phyloP scores from a whole-genome alignment of 2,329 filamentous ascomycete species.

The Leptographium flavum region DNA sequence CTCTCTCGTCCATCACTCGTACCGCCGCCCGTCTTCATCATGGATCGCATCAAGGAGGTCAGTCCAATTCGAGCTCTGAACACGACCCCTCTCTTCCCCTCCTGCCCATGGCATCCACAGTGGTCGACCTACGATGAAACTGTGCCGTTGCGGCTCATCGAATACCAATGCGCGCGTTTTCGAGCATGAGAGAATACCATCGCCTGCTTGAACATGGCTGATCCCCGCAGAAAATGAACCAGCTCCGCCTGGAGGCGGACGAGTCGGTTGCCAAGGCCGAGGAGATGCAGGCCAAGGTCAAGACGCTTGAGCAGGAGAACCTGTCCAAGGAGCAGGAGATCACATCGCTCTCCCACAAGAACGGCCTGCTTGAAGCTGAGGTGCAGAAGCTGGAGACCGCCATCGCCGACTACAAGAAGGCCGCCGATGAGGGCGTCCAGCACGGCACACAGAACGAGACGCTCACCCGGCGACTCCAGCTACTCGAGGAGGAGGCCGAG shows the following conservation, averaged over 20 bases:
- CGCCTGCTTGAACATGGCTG: constrained; percentile 2
- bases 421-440: constrained; percentile 67
- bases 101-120: background rate
- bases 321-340: constrained; percentile 96
- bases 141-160: too few relatives aligned
- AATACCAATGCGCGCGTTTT: too few relatives aligned
- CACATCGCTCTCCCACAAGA: constrained; percentile 90
- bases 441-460: constrained; percentile 84
- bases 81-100: background rate
- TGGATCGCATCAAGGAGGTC: constrained; percentile 88
- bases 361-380: constrained; percentile 75
- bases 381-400: constrained; percentile 81
- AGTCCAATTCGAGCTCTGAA: constrained; percentile 22
- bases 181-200: background rate
- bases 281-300: constrained; percentile 77
- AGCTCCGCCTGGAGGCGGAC: constrained; percentile 87
- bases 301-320: constrained; percentile 86
- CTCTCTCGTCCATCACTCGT: background rate
- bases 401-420: constrained; percentile 78
- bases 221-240: constrained; percentile 67
- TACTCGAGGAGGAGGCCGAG: constrained; percentile 96
- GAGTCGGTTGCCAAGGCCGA: constrained; percentile 69
- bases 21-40: constrained; percentile 18
- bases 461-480: constrained; percentile 79
- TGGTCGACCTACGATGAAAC: background rate